Evolutionary conservation across 2,329 filamentous ascomycete species (phyloP), one percentile per base, ranked within the genome.

Genomic region (Ascosphaera acerosa): DNA sequence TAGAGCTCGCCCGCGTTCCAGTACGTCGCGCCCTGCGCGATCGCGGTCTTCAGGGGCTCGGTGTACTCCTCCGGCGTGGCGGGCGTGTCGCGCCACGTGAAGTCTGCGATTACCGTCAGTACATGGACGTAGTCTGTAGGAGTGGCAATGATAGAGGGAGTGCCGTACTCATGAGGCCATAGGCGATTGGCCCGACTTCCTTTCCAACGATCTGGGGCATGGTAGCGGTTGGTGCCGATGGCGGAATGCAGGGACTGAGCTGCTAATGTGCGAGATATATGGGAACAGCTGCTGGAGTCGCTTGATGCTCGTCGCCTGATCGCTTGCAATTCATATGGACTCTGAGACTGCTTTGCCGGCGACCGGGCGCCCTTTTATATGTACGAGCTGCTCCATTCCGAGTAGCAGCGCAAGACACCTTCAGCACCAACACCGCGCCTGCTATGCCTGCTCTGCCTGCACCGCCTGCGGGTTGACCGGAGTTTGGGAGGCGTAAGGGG

Each of bases 11-110:
- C 47, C 3, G 40, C 46, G 22, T 46, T 46, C 46, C 45, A 48
- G 28, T 42, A 30, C 18, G 36, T 42, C n/a, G 37, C 33, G 7
- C 53, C 52, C 6, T 44, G 37, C 3, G 42, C 44, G 10, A 67
- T 41, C 9, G 64, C 56, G 7, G 58, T 51, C 36, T 59, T 60
- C 52, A 73, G 56, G 7, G 39, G 36, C 18, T 44, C 37, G 16
- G 40, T 37, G 15, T 42, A 35, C 15, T 35, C 32, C 16, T 33
- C 33, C 25, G 28, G 36, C 22, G 31, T 37, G n/a, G 17, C 30
- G 10, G 35, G 36, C 15, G 19, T 30, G 15, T 37, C 29, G 9
- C 37, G 33, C 42, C 41, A 47, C 19, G 43, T 47, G 10, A 47
- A 33, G 7, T 42, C 44, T 44, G 23, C 10, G 27, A 15, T 27